Conservation (phyloP, 768 basidiomycete genomes). For the Kwoniella mangroviensis region DNA sequence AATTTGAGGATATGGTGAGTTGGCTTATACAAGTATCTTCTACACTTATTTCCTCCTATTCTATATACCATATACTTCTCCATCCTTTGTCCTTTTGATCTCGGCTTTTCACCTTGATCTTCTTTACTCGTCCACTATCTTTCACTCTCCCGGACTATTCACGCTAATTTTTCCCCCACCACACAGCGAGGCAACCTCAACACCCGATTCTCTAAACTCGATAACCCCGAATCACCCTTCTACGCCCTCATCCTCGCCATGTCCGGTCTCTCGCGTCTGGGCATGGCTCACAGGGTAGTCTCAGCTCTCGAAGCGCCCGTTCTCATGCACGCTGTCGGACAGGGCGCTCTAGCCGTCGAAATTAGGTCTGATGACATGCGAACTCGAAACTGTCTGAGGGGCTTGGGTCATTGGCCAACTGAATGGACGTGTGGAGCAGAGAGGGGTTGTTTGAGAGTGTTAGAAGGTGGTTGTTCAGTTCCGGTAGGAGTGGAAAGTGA, state of each 20-base stretch:
- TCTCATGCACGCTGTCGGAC: slow-evolving; percentile 84
- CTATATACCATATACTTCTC: too few species aligned
- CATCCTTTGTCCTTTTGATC: too few species aligned
- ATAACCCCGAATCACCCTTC: slow-evolving; percentile 77
- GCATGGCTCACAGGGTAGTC: slow-evolving; percentile 69
- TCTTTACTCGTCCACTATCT: neutral
- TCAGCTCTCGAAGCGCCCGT: slow-evolving; percentile 71
- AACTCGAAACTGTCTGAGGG: slow-evolving; percentile 68
- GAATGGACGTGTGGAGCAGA: slow-evolving; percentile 80
- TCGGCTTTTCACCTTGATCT: neutral
- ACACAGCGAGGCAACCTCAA: slow-evolving; percentile 63
- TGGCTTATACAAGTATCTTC: neutral
- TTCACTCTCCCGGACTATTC: neutral
- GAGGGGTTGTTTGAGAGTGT: slow-evolving; percentile 79
- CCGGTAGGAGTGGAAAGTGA: slow-evolving; percentile 80
- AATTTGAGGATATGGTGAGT: slow-evolving; percentile 87
- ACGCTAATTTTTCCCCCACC: neutral
- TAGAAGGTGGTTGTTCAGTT: slow-evolving; percentile 97
- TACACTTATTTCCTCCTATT: too few species aligned
- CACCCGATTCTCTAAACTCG: slow-evolving; percentile 88
- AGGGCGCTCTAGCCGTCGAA: slow-evolving; percentile 89
- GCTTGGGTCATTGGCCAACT: slow-evolving; percentile 76
- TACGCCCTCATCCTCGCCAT: slow-evolving; percentile 90
- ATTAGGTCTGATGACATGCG: slow-evolving; percentile 68
- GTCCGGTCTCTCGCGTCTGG: slow-evolving; percentile 84